Evolutionary conservation across 345 rosid species (phyloP).

Genomic region (Acer saccharum): DNA sequence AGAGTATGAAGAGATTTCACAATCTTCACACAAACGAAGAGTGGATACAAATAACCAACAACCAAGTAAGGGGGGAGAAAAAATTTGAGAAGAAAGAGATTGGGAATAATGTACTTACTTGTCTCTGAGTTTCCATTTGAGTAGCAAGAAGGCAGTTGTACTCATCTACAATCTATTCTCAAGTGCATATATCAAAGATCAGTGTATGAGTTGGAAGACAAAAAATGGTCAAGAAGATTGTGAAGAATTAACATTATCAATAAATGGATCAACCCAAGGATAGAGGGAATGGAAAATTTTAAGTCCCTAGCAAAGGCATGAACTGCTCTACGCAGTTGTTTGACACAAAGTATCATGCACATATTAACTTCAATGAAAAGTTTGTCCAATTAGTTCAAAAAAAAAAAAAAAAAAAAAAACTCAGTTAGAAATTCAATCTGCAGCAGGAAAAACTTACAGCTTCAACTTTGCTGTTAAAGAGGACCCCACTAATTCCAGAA

Average conservation of each 20-base stretch:
- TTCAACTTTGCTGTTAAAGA: slow-evolving; percentile 88
- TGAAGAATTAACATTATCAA: background rate
- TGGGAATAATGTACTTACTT: slow-evolving; percentile 45
- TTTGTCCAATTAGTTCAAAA: background rate
- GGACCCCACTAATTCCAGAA: slow-evolving; percentile 75
- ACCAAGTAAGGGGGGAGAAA: background rate
- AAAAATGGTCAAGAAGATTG: background rate
- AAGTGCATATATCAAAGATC: slow-evolving; percentile 10
- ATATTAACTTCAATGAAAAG: background rate
- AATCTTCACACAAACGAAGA: background rate
- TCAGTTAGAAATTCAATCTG: background rate
- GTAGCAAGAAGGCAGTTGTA: slow-evolving; percentile 85
- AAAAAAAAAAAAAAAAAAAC: background rate
- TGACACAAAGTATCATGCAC: slow-evolving; percentile 8
- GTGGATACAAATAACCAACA: background rate
- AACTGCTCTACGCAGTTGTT: background rate
- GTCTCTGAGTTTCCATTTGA: slow-evolving; percentile 80
- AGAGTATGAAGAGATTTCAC: background rate
- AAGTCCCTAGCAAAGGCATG: background rate
- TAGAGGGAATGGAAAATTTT: background rate
- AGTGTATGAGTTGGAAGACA: background rate
- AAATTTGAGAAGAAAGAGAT: background rate
- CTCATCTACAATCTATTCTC: slow-evolving; percentile 71
- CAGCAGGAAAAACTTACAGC: slow-evolving; percentile 50
- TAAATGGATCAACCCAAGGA: background rate